A percentile compares a stretch with the other conserved stretches of the same genome.
phyloP scores from a whole-genome alignment of 441 rosid genomes.

The Isatis lusitanica region DNA sequence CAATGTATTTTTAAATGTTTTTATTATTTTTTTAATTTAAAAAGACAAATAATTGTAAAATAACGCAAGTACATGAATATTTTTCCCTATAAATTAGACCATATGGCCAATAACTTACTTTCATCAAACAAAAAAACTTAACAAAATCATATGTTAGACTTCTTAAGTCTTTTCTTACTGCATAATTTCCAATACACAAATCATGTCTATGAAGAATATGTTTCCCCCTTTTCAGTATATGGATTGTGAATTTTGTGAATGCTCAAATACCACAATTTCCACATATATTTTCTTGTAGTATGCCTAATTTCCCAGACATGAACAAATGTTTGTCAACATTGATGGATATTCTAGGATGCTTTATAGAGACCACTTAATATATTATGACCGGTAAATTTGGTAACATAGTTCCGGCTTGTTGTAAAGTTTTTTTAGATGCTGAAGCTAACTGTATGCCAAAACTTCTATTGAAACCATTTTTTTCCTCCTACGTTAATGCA shows the following conservation, averaged over 20 bases:
- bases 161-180: background rate
- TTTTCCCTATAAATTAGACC: background rate
- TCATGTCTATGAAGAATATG: background rate
- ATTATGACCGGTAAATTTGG: background rate
- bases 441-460: background rate
- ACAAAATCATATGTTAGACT: background rate
- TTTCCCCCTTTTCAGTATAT: background rate
- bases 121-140: slow-evolving; percentile 9
- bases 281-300: background rate
- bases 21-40: background rate
- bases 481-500: background rate
- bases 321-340: background rate
- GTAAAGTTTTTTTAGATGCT: background rate
- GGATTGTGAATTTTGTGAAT: background rate
- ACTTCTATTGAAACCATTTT: background rate
- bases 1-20: too few relatives aligned
- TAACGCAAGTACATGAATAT: background rate
- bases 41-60: background rate
- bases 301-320: background rate
- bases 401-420: slow-evolving; percentile 12
- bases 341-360: background rate
- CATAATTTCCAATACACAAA: background rate
- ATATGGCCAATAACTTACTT: background rate
- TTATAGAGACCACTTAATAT: background rate
- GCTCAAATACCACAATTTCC: background rate